phyloP scores from a whole-genome alignment of 371 early-diverging fungal genomes.

The Quaeritorhiza haematococci region DNA sequence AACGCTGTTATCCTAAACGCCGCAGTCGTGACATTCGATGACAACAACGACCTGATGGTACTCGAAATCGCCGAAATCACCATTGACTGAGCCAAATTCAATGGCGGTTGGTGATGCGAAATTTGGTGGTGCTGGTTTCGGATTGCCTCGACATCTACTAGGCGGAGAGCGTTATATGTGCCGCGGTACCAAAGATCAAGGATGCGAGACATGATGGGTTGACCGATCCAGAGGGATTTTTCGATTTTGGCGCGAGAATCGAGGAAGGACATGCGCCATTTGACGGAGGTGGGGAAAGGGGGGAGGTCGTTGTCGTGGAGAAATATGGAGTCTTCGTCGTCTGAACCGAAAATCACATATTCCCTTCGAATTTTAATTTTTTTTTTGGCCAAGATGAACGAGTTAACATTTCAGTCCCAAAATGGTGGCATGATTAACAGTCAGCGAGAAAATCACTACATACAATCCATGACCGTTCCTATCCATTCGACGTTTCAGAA shows the following conservation, averaged over 20 bases:
- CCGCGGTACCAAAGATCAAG: conserved; percentile 34
- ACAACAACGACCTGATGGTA: no score
- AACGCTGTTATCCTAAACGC: conserved; percentile 39
- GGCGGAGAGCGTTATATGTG: conserved; percentile 22
- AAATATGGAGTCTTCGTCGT: not conserved
- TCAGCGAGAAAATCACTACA: not conserved
- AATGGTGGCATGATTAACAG: not conserved
- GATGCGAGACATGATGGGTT: conserved; percentile 30
- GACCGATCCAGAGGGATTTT: conserved; percentile 27
- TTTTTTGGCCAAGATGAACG: not conserved
- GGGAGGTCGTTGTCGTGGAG: conserved; percentile 1
- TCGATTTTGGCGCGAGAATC: conserved; percentile 35
- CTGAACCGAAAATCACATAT: not conserved
- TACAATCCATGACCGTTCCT: not conserved
- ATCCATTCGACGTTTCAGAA: conserved; percentile 11
- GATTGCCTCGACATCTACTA: conserved; percentile 35
- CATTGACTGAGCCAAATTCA: not conserved
- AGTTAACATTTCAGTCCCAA: not conserved
- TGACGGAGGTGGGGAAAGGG: conserved; percentile 28
- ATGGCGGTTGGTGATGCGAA: not conserved
- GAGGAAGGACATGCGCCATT: conserved; percentile 33
- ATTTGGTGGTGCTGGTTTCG: conserved; percentile 11
- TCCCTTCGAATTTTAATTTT: not conserved
- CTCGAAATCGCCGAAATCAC: no score
- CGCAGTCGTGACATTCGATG: conserved; percentile 12